These are phyloP conservation scores for Antarctomyces pellizariae DNA, from an alignment of 495 filamentous ascomycete species.

Conservation along the genomic window DNA sequence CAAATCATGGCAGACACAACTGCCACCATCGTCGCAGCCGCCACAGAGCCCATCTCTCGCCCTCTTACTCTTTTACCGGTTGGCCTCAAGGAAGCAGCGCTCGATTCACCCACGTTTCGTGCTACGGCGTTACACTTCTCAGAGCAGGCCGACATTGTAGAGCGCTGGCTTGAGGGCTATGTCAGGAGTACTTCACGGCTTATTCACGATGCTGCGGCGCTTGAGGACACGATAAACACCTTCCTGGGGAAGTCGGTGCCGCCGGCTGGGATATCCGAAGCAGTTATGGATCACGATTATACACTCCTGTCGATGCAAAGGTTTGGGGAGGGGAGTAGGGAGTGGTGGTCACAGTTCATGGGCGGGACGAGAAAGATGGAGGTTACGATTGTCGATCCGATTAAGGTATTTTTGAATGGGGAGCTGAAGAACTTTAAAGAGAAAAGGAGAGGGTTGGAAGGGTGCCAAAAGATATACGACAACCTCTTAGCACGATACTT, in stretches of 20 bases:
- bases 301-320: constrained; percentile 66
- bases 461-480: constrained; percentile 68
- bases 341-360: constrained; percentile 65
- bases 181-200: constrained; percentile 57
- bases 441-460: constrained; percentile 44
- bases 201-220: constrained; percentile 39
- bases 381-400: constrained; percentile 51
- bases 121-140: constrained; percentile 70
- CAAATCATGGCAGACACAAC: no score
- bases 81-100: constrained; percentile 72
- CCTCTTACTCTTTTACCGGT: constrained; percentile 40
- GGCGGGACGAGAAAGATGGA: constrained; percentile 52
- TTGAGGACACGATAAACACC: constrained; percentile 45
- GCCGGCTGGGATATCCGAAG: constrained; percentile 49
- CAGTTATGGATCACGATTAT: constrained; percentile 83
- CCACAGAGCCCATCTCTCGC: constrained; percentile 5
- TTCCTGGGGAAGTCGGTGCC: constrained; percentile 53
- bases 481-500: constrained; percentile 55
- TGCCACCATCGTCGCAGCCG: no score
- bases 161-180: constrained; percentile 84
- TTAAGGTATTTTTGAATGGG: constrained; percentile 45
- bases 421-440: constrained; percentile 47
- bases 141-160: constrained; percentile 77
- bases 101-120: constrained; percentile 90
- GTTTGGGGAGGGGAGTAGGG: constrained; percentile 62